Base-by-base conservation (phyloP, 2,329 filamentous ascomycete genomes). In the Colletotrichum coccodes region DNA sequence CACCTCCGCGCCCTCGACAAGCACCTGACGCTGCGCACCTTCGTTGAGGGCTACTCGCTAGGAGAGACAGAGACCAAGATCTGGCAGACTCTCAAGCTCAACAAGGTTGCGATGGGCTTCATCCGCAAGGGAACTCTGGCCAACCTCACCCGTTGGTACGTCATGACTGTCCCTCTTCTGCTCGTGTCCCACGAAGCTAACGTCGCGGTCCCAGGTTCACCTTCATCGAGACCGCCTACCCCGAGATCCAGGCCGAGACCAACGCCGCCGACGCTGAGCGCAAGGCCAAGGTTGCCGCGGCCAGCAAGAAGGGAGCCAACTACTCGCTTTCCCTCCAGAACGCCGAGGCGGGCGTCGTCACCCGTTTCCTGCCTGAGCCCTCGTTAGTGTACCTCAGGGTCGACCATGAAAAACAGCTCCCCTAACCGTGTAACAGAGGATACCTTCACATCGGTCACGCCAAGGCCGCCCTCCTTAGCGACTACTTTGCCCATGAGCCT, bases 401-500 rank as follows among this genome's bases (percentile, higher is more conserved):
- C 36, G 11, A 52, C 18, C 8, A 47, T 12, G 14, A 40, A 26
- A n/a, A 30, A 28, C 23, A 21, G 6, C 21, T 3, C 6, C 3
- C 28, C 54, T 67, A 63, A 67, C 12, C 21, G 6, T 1, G 34
- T 26, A 44, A 50, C 44, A 67, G 64, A 69, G 66, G 66, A 54
- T 81, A 97, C 79, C 89, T 98, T 50, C 95, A 98, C 83, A 97
- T 98, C 72, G 95, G 95, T 61, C 95, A 98, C 83, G 94, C 94
- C 74, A 98, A 98, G 83, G 94, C 94, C 34, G 94, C 94, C 6
- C 87, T 97, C 63, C 89, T 98, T 65, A 97, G 96, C 83, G 95
- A 98, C 80, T 98, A 97, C 86, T 98, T 98, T 75, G 95, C 94
- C 50, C 94, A 98, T 80, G 92, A 94, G 93, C 94, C 74, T 97